Evolutionary conservation across 2,329 filamentous ascomycete genomes (phyloP).

Genomic region (Epichloe brachyelytri): DNA sequence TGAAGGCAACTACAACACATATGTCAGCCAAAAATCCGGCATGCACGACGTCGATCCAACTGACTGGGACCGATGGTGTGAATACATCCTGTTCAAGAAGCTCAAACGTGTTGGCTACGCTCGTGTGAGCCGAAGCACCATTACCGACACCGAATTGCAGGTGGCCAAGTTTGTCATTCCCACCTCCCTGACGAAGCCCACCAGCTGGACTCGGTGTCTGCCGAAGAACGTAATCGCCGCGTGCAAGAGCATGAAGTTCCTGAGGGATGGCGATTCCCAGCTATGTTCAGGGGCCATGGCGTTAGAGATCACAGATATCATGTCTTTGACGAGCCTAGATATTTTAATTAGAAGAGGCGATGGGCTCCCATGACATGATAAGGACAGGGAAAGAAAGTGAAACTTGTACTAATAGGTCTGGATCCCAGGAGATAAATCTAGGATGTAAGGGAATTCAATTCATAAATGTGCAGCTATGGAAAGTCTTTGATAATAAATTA

Average conservation of each 20-base stretch:
- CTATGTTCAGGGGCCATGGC: slow-evolving; percentile 70
- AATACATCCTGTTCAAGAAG: slow-evolving; percentile 94
- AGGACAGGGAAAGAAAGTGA: not conserved
- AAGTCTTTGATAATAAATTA: no score
- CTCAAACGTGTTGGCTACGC: slow-evolving; percentile 81
- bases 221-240: slow-evolving; percentile 42
- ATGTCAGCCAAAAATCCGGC: slow-evolving; percentile 71
- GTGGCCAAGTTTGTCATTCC: slow-evolving; percentile 90
- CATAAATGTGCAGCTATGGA: not conserved
- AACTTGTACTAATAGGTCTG: not conserved
- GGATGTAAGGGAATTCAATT: no score
- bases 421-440: no score
- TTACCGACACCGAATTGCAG: slow-evolving; percentile 95
- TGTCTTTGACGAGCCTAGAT: slow-evolving; percentile 85
- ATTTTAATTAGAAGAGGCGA: slow-evolving; percentile 31
- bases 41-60: slow-evolving; percentile 91
- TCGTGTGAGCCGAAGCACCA: slow-evolving; percentile 73
- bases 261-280: slow-evolving; percentile 69
- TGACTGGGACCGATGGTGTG: slow-evolving; percentile 97
- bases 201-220: slow-evolving; percentile 25
- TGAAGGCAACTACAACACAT: slow-evolving; percentile 93
- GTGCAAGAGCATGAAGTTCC: slow-evolving; percentile 64
- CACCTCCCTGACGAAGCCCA: slow-evolving; percentile 39
- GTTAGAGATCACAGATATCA: slow-evolving; percentile 87
- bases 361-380: not conserved